These are phyloP conservation scores for Oryza glaberrima DNA, from an alignment of 176 grass and related monocot species.

Conservation along the genomic window DNA sequence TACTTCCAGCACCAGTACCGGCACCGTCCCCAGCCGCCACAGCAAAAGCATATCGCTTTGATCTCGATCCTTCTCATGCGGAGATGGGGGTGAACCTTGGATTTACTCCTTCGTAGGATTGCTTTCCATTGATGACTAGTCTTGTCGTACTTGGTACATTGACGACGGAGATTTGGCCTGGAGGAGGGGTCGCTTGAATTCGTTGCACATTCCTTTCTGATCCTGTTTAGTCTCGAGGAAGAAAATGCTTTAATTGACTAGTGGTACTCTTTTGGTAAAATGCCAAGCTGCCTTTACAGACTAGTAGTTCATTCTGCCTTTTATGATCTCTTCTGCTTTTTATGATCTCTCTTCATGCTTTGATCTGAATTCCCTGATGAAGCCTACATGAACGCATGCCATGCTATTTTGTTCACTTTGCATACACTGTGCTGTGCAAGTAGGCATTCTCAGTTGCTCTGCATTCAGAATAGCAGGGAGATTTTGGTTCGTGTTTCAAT, in stretches of 20 bases:
- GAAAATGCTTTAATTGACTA: slow-evolving; percentile 17
- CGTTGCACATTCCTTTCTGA: background rate
- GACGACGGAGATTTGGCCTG: slow-evolving; percentile 15
- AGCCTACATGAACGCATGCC: background rate
- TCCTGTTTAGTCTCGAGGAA: slow-evolving; percentile 1
- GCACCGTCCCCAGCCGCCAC: background rate
- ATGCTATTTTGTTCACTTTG: background rate
- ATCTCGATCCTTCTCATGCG: background rate
- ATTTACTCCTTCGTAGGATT: slow-evolving; percentile 31
- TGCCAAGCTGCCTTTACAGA: background rate
- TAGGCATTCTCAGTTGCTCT: background rate
- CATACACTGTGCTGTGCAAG: background rate
- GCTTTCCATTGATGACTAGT: slow-evolving; percentile 12
- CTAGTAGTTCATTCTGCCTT: background rate
- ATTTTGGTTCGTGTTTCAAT: background rate
- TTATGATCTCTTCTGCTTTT: background rate
- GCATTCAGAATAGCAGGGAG: background rate
- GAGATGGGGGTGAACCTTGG: slow-evolving; percentile 23
- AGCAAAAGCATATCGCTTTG: background rate
- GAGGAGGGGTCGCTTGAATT: slow-evolving; percentile 1
- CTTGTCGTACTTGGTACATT: slow-evolving; percentile 5
- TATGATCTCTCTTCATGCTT: background rate
- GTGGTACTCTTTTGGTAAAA: background rate
- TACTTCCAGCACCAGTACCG: no score
- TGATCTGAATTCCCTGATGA: background rate